phyloP scores from a whole-genome alignment of 805 yeast genomes.

The Saccharomyces eubayanus region DNA sequence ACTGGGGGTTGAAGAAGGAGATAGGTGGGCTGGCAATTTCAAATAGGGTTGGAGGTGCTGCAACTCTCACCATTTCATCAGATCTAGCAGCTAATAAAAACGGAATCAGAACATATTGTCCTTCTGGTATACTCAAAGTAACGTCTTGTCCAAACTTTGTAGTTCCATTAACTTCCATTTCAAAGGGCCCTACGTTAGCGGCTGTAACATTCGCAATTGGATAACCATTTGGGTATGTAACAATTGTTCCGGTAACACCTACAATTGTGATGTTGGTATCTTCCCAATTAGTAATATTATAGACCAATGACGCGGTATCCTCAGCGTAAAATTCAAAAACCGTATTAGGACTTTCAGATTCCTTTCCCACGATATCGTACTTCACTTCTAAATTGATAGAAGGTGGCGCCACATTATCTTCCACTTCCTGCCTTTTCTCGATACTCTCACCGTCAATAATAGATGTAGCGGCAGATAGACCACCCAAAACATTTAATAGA shows the following conservation, averaged over 20 bases:
- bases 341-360: constrained; percentile 33
- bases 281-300: constrained; percentile 47
- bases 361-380: constrained; percentile 42
- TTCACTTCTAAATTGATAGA: constrained; percentile 37
- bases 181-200: constrained; percentile 53
- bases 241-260: constrained; percentile 63
- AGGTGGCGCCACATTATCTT: constrained; percentile 3
- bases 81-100: constrained; percentile 44
- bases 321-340: constrained; percentile 42
- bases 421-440: neutral
- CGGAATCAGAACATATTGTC: constrained; percentile 53
- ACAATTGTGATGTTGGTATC: constrained; percentile 43
- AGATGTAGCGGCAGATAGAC: neutral
- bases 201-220: constrained; percentile 55
- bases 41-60: constrained; percentile 50
- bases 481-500: neutral
- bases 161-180: constrained; percentile 42
- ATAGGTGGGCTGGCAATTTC: constrained; percentile 55
- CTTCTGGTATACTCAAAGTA: constrained; percentile 49
- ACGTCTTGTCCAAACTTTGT: constrained; percentile 50
- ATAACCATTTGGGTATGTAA: constrained; percentile 46
- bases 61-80: constrained; percentile 44
- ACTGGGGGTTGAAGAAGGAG: constrained; percentile 65
- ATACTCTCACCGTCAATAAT: neutral
- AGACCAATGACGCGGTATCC: constrained; percentile 44